These are phyloP conservation scores for Hanseniaspora singularis DNA, from an alignment of 805 yeast species.

Conservation along the genomic window DNA sequence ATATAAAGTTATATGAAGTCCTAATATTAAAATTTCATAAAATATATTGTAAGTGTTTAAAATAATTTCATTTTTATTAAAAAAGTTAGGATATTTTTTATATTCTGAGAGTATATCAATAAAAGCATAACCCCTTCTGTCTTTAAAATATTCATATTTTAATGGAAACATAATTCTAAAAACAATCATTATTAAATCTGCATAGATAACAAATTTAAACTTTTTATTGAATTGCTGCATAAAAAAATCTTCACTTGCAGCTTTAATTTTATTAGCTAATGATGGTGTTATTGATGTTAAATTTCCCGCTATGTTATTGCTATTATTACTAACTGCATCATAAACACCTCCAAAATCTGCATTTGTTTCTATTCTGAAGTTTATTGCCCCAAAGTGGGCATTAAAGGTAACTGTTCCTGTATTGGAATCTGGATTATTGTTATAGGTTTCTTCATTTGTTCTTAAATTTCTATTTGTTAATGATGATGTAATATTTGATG, in stretches of 20 bases:
- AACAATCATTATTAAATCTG: constrained; percentile 22
- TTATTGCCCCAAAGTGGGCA: constrained; percentile 12
- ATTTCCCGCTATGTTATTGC: constrained; percentile 3
- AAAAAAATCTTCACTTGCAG: constrained; percentile 11
- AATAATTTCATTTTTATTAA: constrained; percentile 24
- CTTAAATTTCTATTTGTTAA: not conserved
- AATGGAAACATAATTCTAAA: constrained; percentile 23
- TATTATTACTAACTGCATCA: not conserved
- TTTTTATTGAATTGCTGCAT: constrained; percentile 21
- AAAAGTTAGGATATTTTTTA: constrained; percentile 23
- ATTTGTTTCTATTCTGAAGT: constrained; percentile 14
- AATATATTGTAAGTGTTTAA: constrained; percentile 27
- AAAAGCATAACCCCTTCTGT: constrained; percentile 22
- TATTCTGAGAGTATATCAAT: constrained; percentile 27
- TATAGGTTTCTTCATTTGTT: not conserved
- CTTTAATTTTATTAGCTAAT: not conserved
- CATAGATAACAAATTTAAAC: constrained; percentile 26
- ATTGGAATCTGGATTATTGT: not conserved
- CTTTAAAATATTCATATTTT: constrained; percentile 30
- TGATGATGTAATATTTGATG: not conserved
- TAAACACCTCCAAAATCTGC: constrained; percentile 7
- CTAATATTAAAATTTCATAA: constrained; percentile 24
- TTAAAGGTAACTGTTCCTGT: constrained; percentile 8
- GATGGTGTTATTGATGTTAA: not conserved
- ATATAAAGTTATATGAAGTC: constrained; percentile 23